Evolutionary conservation across 2,329 filamentous ascomycete species (phyloP), one percentile per base, ranked within the genome.

Genomic region (Fusarium mexicanum): DNA sequence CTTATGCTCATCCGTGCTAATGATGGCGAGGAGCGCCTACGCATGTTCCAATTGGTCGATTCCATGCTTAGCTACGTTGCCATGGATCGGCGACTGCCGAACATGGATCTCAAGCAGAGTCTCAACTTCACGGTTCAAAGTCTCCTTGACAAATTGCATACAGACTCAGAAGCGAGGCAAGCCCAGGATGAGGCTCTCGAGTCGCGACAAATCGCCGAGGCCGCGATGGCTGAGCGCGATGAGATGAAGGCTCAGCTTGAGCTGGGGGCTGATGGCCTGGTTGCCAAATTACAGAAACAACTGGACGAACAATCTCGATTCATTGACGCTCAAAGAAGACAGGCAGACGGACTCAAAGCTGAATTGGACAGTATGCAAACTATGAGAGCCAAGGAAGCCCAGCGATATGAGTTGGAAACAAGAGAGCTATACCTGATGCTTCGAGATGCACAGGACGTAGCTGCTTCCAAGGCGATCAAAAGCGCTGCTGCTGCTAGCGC

Each of bases 21-120:
- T 74, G 94, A 97, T 77, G 93, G 93, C 55, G 96, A 98, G 80
- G 96, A 99, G 83, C 91, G 95, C 20, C 85, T 98, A 71, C 92
- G 94, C 55, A 96, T 98, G 92, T 99, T 98, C 84, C 96, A 98
- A 85, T 90, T 99, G 35, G 95, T 98, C 35, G 96, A 99, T 83
- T 92, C 94, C n/a, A 98, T 98, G 95, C 91, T 99, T 75, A 98
- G 95, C 83, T 98, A 98, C 83, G 96, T 99, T 72, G 96, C 96
- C 78, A 99, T 99, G 96, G 96, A 99, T 83, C 91, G 96, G 80
- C 90, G 96, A 73, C 84, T 98, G 74, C 96, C 96, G 44, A 96
- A 99, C 83, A 96, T 98, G 91, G 96, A 99, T 82, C 89, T 99
- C 68, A 98, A 98, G 86, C 96, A 98, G 83, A 97, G 95, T 80